phyloP scores from a whole-genome alignment of 345 rosid genomes.

The Citrus trifoliata region DNA sequence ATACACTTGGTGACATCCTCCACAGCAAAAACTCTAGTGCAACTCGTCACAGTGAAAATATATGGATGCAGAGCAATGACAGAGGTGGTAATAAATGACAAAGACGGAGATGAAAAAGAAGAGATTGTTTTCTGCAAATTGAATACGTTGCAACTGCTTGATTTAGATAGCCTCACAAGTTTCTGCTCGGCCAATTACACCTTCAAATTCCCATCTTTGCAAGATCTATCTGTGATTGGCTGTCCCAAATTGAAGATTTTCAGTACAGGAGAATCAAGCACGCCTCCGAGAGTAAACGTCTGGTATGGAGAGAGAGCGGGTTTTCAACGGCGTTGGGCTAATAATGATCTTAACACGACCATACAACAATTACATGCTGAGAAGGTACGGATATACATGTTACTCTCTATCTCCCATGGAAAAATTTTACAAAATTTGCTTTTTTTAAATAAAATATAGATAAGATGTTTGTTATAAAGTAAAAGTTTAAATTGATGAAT shows the following conservation, averaged over 20 bases:
- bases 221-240: too few species aligned
- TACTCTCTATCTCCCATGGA: too few species aligned
- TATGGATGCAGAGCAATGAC: neutral
- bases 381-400: neutral
- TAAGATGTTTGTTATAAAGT: too few species aligned
- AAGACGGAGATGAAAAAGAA: neutral
- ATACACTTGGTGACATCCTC: conserved; percentile 2
- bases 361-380: neutral
- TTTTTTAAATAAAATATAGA: too few species aligned
- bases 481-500: too few species aligned
- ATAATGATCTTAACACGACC: neutral
- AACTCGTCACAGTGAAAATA: neutral
- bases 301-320: neutral
- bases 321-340: fast-evolving
- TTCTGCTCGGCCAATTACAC: neutral
- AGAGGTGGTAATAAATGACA: neutral
- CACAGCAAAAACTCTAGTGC: conserved; percentile 5
- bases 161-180: neutral
- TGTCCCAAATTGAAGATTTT: too few species aligned
- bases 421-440: too few species aligned
- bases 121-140: conserved; percentile 2
- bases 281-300: neutral
- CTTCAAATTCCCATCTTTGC: neutral
- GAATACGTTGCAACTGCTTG: neutral
- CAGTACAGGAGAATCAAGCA: neutral